Conservation (phyloP, 768 basidiomycete genomes). For the Fomitopsis pulvina region DNA sequence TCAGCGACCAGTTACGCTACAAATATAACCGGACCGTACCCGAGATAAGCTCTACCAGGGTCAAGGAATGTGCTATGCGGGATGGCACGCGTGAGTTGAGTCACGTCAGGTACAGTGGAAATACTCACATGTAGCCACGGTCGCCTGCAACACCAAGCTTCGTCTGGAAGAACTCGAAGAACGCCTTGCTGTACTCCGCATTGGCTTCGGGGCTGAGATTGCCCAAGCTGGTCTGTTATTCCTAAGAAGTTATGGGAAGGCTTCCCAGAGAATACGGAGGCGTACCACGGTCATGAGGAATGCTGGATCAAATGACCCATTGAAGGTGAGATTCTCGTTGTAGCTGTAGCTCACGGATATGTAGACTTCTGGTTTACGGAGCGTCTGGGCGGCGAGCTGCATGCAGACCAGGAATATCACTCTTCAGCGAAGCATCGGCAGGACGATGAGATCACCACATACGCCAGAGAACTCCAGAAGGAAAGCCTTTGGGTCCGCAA, state of each 20-base stretch:
- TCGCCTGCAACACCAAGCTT: conserved; percentile 43
- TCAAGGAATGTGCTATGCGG: conserved; percentile 38
- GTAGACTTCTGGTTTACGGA: conserved; percentile 48
- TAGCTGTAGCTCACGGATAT: conserved; percentile 50
- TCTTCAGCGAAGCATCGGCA: background rate
- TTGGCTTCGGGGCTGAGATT: conserved; percentile 44
- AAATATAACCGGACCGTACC: conserved; percentile 29
- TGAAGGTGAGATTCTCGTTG: conserved; percentile 55
- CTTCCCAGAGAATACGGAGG: conserved; percentile 4
- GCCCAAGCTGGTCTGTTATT: conserved; percentile 45
- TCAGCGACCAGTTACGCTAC: background rate
- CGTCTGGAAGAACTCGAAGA: conserved; percentile 48
- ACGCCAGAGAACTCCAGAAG: conserved; percentile 54
- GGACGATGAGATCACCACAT: conserved; percentile 3
- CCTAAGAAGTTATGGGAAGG: background rate
- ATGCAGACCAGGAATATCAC: background rate
- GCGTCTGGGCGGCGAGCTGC: conserved; percentile 45
- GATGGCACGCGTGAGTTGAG: background rate
- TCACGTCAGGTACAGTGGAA: no score
- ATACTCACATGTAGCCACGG: conserved; percentile 54
- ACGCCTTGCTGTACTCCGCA: conserved; percentile 45
- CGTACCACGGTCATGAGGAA: conserved; percentile 54
- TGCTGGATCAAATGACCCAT: conserved; percentile 60
- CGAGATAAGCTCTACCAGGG: conserved; percentile 43
- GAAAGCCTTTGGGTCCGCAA: conserved; percentile 29